Conservation (phyloP, 805 yeast genomes). For the Cyberlindnera petersonii region DNA sequence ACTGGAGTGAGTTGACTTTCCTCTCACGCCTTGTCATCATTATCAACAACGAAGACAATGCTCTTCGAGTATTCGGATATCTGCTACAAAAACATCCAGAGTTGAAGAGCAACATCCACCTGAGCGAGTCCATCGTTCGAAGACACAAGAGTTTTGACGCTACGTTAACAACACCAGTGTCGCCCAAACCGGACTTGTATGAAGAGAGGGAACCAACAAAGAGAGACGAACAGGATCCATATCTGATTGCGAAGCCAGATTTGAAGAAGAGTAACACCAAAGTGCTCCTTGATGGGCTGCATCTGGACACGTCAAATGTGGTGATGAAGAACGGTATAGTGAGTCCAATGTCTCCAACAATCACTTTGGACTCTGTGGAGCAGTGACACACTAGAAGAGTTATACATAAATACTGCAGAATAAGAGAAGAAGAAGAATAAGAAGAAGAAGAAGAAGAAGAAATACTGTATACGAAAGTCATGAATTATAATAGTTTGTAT, state of each 20-base stretch:
- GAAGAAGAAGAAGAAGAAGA: not conserved
- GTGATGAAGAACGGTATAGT: constrained; percentile 3
- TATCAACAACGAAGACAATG: constrained; percentile 27
- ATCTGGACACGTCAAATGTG: constrained; percentile 10
- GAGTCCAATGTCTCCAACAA: constrained; percentile 21
- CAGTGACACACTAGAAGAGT: too few relatives aligned
- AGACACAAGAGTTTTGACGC: constrained; percentile 28
- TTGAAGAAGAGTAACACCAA: constrained; percentile 6
- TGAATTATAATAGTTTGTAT: constrained; percentile 1
- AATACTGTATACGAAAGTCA: not conserved
- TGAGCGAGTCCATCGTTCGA: constrained; percentile 33
- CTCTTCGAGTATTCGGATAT: constrained; percentile 23
- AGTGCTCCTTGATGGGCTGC: constrained; percentile 13
- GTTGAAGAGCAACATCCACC: constrained; percentile 26
- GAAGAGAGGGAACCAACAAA: constrained; percentile 23
- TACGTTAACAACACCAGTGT: constrained; percentile 20
- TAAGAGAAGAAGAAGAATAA: too few relatives aligned
- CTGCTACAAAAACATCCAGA: constrained; percentile 20
- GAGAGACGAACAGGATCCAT: constrained; percentile 8
- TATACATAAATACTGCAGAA: too few relatives aligned
- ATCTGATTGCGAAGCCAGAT: not conserved
- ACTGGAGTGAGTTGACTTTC: constrained; percentile 39
- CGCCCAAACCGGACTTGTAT: constrained; percentile 20
- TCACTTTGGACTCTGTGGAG: constrained; percentile 18
- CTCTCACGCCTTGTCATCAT: constrained; percentile 41